A percentile compares a stretch with the other conserved stretches of the same genome.
Conservation (phyloP, 2,329 filamentous ascomycete species). For the Cladophialophora yegresii region DNA sequence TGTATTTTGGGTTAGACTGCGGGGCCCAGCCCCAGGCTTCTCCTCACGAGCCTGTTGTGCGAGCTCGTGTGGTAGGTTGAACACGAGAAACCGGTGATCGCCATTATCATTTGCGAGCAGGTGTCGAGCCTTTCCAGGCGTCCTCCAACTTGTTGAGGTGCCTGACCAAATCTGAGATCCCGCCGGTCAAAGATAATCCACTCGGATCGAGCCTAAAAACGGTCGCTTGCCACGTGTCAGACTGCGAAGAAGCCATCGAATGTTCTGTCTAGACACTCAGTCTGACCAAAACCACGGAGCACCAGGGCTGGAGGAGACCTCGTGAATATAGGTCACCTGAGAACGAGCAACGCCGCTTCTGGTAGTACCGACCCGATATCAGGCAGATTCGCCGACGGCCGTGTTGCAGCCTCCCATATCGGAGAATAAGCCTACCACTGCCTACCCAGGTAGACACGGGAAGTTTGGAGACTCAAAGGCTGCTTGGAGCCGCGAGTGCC, state of each 20-base stretch:
- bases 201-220: constrained; percentile 14
- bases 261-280: background rate
- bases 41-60: background rate
- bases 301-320: background rate
- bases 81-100: background rate
- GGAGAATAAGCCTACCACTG: constrained; percentile 2
- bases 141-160: constrained; percentile 5
- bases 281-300: background rate
- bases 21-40: background rate
- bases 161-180: constrained; percentile 13
- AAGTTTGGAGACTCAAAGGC: background rate
- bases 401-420: background rate
- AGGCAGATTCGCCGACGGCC: constrained; percentile 13
- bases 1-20: constrained; percentile 1
- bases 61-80: background rate
- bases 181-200: constrained; percentile 10
- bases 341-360: background rate
- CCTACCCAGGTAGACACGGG: no score
- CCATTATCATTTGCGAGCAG: background rate
- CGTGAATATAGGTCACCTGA: background rate
- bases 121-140: background rate
- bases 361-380: constrained; percentile 4
- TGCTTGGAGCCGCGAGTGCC: background rate
- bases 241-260: constrained; percentile 13
- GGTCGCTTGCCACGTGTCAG: constrained; percentile 10